Base-by-base conservation (phyloP, 805 yeast genomes). In the Candida corydali region DNA sequence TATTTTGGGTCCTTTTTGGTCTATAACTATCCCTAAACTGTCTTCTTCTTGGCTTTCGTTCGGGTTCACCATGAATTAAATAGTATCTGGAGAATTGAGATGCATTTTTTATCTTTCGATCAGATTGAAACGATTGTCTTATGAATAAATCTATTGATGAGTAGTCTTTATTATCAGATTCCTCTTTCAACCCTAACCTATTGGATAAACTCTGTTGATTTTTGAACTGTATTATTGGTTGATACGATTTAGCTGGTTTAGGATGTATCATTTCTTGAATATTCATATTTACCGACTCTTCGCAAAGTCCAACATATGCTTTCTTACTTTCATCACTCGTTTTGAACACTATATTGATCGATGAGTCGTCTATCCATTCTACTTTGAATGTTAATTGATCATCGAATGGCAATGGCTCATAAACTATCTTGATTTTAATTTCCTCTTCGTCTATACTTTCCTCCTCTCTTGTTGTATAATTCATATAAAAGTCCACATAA, bases 61-160 rank as follows among this genome's bases (percentile, higher is more conserved):
- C 76, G 3, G 88, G 91, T 51, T 80, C 88, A 3, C 91, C 91
- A 45, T 82, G 81, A 12, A 78, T 51, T 39, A 80, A 61, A 58
- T 82, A 82, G 57, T 80, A 82, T 26, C 84, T 57, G 15, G 86
- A 79, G 37, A 70, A 70, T 10, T 66, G 73, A 16, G 74, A 63
- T 8, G 87, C 80, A 41, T 76, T 75, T 37, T 65, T 65, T 11
- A 70, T 71, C 46, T 82, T 82, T 31, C 64, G 62, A 55, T 82
- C 91, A 2, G 71, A 59, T 33, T 57, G 63, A 32, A 69, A 64
- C 8, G 85, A 66, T 45, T 67, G 75, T 40, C 89, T 64, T 8
- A 72, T 60, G 28, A 55, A 46, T 32, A 80, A 52, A 3, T 55
- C 57, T 3, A 64, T 49, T 5, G 63, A 45, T 8, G 59, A 46